phyloP scores from a whole-genome alignment of 768 basidiomycete genomes.

The Lactifluus piperatus region DNA sequence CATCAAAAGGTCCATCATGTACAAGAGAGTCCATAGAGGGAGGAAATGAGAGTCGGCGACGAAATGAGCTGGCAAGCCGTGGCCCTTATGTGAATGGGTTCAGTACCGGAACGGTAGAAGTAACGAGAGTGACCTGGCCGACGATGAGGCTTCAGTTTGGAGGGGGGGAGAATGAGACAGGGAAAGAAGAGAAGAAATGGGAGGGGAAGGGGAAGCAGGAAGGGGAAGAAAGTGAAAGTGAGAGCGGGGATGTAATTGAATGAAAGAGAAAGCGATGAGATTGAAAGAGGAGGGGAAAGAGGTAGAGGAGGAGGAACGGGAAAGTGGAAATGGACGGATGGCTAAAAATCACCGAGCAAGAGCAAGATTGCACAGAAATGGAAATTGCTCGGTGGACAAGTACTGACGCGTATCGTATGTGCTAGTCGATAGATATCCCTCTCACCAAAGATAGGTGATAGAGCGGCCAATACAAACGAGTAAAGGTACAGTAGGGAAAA shows the following conservation, averaged over 20 bases:
- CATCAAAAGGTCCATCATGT: conserved; percentile 6
- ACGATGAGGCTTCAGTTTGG: conserved; percentile 13
- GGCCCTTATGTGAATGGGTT: conserved; percentile 10
- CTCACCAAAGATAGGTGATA: not conserved
- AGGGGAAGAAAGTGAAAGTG: not conserved
- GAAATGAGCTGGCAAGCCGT: not conserved
- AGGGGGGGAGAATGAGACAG: not conserved
- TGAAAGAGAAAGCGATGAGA: not conserved
- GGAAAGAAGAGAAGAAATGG: not conserved
- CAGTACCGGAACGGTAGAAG: conserved; percentile 8
- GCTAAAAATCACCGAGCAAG: conserved; percentile 15
- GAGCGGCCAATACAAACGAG: not conserved
- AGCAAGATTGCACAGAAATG: not conserved
- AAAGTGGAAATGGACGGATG: conserved; percentile 8
- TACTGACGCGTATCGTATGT: not conserved
- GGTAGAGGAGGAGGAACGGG: conserved; percentile 1
- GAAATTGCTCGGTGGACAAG: conserved; percentile 6
- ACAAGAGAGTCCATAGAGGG: conserved; percentile 13
- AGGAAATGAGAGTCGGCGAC: not conserved
- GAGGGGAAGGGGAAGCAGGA: not conserved
- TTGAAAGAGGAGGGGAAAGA: not conserved
- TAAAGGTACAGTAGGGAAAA: not conserved
- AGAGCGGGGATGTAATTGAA: not conserved
- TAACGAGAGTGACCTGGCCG: conserved; percentile 6
- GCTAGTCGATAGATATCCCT: not conserved